phyloP scores from a whole-genome alignment of 192 early-diverging fungal species.

The Endogone sp. region DNA sequence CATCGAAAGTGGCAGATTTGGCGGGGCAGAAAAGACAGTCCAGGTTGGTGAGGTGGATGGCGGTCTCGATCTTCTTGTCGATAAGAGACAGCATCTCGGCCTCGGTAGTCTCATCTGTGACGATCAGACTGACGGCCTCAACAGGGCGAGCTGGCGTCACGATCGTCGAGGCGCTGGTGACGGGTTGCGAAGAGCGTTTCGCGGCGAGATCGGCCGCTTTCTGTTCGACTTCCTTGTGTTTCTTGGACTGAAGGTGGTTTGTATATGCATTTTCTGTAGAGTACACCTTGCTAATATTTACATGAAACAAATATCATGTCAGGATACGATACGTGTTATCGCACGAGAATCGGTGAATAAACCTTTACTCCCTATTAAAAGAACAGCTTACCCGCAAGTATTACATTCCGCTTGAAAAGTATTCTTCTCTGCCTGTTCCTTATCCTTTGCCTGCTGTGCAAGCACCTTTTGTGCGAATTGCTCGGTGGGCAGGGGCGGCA shows the following conservation, averaged over 20 bases:
- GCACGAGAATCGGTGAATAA: not conserved
- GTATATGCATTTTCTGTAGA: conserved; percentile 75
- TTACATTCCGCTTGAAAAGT: conserved; percentile 40
- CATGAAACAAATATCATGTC: not conserved
- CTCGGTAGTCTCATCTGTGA: conserved; percentile 49
- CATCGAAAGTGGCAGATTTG: conserved; percentile 56
- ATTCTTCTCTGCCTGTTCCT: conserved; percentile 33
- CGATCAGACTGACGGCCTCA: conserved; percentile 19
- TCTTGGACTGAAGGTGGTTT: conserved; percentile 92
- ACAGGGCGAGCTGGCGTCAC: not conserved
- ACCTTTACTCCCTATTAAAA: not conserved
- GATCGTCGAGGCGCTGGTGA: not conserved
- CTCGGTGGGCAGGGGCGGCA: conserved; percentile 81
- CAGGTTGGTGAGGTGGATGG: conserved; percentile 55
- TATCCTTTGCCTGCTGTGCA: conserved; percentile 53
- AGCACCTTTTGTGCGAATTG: conserved; percentile 73
- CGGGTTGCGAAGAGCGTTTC: not conserved
- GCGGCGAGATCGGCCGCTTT: conserved; percentile 19
- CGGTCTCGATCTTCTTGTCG: conserved; percentile 75
- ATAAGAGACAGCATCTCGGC: conserved; percentile 66
- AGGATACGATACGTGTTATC: not conserved
- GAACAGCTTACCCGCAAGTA: conserved; percentile 43
- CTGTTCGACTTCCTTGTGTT: conserved; percentile 82
- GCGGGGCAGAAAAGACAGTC: conserved; percentile 96
- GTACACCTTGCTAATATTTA: conserved; percentile 32